Base-by-base conservation (phyloP, 2,329 filamentous ascomycete genomes). In the Sporothrix inflata region DNA sequence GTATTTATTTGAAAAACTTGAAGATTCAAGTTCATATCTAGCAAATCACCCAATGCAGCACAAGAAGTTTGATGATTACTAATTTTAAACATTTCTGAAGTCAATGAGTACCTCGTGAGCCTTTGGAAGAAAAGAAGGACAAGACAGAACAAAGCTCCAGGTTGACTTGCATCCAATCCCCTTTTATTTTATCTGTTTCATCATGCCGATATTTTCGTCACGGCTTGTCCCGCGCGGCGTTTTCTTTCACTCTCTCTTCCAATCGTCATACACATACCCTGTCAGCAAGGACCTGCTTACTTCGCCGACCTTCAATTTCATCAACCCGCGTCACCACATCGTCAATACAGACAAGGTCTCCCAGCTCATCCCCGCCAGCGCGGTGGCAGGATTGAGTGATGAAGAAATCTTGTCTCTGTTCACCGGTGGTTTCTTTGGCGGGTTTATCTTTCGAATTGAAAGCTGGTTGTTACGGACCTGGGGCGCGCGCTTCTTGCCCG, bases 401-500 rank as follows among this genome's bases (percentile, higher is more conserved):
- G 63, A 67, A 14, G 42, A 67, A 6, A 67, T 67, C 3, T 27
- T 67, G 42, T 40, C 63, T 30, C 27, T 67, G 24, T 49, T 67
- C 9, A 49, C 63, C 7, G n/a, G 42, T 1, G 63, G 63, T 21
- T 67, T 67, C 24, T 67, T 67, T 34, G 63, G 63, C 24, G 63
- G 63, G 3, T 67, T 67, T 42, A 14, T 67, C 63, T 67, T 67
- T 34, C 63, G 63, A 9, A 34, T 49, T 7, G 63, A 67, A n/a
- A 67, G 63, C 42, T 67, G 63, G 63, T 6, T 67, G 14, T 14
- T 67, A 8, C 49, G 42, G 19, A 16, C 49, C 0, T 30, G 21
- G 42, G 63, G 63, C 14, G 24, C 42, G 3, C 24, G 42, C 16
- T 49, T 5, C 16, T 30, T 67, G 21, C 63, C 63, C 16, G 63